Evolutionary conservation across 331 rosid species (phyloP).

Genomic region (Malus hybrid): DNA sequence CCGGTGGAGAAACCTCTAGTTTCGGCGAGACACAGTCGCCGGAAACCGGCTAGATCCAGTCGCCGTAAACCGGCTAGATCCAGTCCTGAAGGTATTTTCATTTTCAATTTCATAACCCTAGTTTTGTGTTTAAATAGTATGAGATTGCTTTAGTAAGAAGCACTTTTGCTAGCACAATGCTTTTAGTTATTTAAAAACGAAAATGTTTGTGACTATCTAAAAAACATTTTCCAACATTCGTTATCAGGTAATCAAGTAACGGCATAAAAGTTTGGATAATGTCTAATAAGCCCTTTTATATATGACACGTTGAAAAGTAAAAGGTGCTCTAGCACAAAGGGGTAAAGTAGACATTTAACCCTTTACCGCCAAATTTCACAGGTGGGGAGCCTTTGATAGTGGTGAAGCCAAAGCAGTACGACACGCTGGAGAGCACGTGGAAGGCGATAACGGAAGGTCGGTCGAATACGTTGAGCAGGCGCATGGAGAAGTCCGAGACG

Average conservation of each 20-base stretch:
- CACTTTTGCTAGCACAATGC: no score
- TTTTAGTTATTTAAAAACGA: no score
- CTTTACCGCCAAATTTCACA: neutral
- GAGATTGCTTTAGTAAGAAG: no score
- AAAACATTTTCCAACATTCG: no score
- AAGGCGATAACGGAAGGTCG: slow-evolving; percentile 73
- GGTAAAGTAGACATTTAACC: neutral
- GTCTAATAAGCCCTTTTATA: neutral
- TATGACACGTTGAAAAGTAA: no score
- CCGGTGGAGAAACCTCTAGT: slow-evolving; percentile 41
- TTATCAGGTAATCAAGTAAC: neutral
- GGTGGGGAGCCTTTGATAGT: slow-evolving; percentile 32
- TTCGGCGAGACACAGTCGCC: slow-evolving; percentile 43
- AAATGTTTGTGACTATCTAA: no score
- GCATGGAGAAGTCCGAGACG: slow-evolving; percentile 57
- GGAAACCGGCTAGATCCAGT: slow-evolving; percentile 27
- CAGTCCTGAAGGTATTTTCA: slow-evolving; percentile 41
- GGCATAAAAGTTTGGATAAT: neutral
- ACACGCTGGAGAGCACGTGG: slow-evolving; percentile 87
- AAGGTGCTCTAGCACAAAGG: neutral
- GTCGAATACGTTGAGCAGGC: slow-evolving; percentile 58
- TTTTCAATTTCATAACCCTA: neutral
- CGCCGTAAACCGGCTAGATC: slow-evolving; percentile 5
- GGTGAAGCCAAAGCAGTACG: slow-evolving; percentile 43
- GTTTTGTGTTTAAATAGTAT: neutral